A percentile compares a stretch with the other conserved stretches of the same genome.
These are phyloP conservation scores for Euphorbia tirucalli DNA, from an alignment of 345 rosid genomes.

Conservation along the genomic window DNA sequence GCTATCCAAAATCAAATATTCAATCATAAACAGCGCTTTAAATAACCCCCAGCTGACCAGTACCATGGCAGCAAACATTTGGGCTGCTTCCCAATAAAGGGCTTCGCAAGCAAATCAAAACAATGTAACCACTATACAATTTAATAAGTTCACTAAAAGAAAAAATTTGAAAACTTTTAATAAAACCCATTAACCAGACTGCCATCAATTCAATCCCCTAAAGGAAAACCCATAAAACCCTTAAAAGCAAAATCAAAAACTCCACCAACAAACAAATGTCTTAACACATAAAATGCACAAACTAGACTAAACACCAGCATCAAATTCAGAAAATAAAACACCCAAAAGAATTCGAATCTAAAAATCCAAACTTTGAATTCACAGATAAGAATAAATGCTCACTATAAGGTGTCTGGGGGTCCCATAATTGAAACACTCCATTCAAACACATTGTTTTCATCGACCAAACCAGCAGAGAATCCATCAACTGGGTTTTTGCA, in stretches of 20 bases:
- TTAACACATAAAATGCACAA: not conserved
- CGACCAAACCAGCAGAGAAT: slow-evolving; percentile 87
- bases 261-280: not conserved
- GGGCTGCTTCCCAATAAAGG: not conserved
- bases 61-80: not conserved
- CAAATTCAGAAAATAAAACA: not conserved
- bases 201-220: not conserved
- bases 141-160: not conserved
- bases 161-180: not conserved
- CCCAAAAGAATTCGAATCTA: not conserved
- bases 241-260: not conserved
- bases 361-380: not conserved
- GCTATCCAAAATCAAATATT: not conserved
- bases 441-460: slow-evolving; percentile 66
- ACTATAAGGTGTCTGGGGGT: slow-evolving; percentile 87
- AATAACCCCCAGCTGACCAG: too few relatives aligned
- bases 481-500: slow-evolving; percentile 90
- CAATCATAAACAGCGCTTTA: not conserved
- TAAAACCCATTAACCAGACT: not conserved
- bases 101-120: too few relatives aligned
- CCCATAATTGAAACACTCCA: slow-evolving; percentile 90
- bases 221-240: slow-evolving; percentile 12
- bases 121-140: not conserved
- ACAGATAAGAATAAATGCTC: slow-evolving; percentile 19
- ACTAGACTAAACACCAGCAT: not conserved